Evolutionary conservation across 2,329 filamentous ascomycete species (phyloP).

Genomic region (Biscogniauxia mediterranea): DNA sequence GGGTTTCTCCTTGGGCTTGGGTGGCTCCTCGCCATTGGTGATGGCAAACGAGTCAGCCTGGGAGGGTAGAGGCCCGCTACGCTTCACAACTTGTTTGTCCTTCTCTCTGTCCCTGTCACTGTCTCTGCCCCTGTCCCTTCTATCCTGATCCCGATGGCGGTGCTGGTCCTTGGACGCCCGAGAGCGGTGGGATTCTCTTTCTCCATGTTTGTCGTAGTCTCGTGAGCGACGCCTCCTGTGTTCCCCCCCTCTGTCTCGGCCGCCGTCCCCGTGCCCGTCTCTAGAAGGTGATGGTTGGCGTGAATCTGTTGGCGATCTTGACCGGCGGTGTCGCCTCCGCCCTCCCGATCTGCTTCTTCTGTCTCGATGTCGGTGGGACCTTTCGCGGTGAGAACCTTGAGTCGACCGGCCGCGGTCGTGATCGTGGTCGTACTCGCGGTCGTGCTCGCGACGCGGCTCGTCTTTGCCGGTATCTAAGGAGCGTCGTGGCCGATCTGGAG

Average conservation of each 20-base stretch:
- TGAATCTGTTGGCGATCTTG: conserved; percentile 27
- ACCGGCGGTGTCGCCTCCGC: conserved; percentile 23
- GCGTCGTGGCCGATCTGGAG: conserved; percentile 7
- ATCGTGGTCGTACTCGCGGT: conserved; percentile 16
- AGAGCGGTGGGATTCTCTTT: conserved; percentile 23
- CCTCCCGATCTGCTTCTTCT: conserved; percentile 19
- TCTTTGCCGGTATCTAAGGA: conserved; percentile 9
- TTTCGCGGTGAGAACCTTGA: conserved; percentile 18
- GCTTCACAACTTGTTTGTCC: conserved; percentile 33
- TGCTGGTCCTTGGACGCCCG: conserved; percentile 20
- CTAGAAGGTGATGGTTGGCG: conserved; percentile 24
- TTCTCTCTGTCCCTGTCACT: conserved; percentile 6
- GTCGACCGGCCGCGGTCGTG: conserved; percentile 20
- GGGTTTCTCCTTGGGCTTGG: conserved; percentile 76
- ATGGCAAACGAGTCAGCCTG: conserved; percentile 60
- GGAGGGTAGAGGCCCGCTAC: conserved; percentile 54
- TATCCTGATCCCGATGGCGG: conserved; percentile 18
- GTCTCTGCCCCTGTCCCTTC: conserved; percentile 11
- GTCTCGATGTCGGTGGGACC: conserved; percentile 11
- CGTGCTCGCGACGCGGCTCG: conserved; percentile 11
- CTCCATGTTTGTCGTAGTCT: conserved; percentile 30
- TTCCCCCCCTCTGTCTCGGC: conserved; percentile 27
- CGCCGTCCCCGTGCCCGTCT: conserved; percentile 27
- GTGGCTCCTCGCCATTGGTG: conserved; percentile 47
- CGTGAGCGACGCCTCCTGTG: conserved; percentile 34